A percentile compares a stretch with the other conserved stretches of the same genome.
Evolutionary conservation across 805 yeast genomes (phyloP).

Genomic region (Debaryomyces maramus): DNA sequence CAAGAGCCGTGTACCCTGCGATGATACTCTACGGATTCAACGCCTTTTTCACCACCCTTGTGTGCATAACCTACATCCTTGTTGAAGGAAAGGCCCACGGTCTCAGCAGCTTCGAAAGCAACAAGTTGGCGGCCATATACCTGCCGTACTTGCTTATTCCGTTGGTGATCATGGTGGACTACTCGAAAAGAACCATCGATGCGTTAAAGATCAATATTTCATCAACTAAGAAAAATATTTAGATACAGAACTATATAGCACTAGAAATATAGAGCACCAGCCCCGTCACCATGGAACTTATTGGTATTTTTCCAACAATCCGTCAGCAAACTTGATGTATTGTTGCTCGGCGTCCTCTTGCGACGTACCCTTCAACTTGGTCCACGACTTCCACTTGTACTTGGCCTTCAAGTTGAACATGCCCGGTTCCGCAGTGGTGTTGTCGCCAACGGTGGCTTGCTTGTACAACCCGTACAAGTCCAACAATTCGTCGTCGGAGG

Average conservation of each 20-base stretch:
- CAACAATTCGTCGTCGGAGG: conserved; percentile 83
- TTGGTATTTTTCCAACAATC: conserved; percentile 51
- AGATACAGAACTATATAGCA: not conserved
- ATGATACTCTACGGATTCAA: conserved; percentile 74
- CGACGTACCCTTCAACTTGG: conserved; percentile 76
- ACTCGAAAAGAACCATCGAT: conserved; percentile 17
- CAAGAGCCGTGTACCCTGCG: conserved; percentile 26
- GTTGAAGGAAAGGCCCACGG: conserved; percentile 36
- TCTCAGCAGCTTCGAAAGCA: conserved; percentile 34
- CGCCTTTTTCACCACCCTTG: conserved; percentile 76
- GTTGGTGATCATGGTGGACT: conserved; percentile 51
- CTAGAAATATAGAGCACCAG: not conserved
- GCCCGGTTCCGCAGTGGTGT: conserved; percentile 84
- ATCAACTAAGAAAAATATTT: not conserved
- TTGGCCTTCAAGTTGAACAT: conserved; percentile 91
- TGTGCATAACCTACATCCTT: conserved; percentile 60
- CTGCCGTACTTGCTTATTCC: conserved; percentile 76
- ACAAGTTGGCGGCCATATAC: conserved; percentile 54
- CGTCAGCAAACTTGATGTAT: conserved; percentile 67
- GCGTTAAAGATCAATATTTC: not conserved
- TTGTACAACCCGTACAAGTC: conserved; percentile 89
- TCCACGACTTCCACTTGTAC: conserved; percentile 98
- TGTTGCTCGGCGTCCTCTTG: conserved; percentile 89
- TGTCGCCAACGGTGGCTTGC: conserved; percentile 97
- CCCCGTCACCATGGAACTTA: conserved; percentile 9